Conservation (phyloP, 768 basidiomycete genomes). For the Leccinum fibrillosum region DNA sequence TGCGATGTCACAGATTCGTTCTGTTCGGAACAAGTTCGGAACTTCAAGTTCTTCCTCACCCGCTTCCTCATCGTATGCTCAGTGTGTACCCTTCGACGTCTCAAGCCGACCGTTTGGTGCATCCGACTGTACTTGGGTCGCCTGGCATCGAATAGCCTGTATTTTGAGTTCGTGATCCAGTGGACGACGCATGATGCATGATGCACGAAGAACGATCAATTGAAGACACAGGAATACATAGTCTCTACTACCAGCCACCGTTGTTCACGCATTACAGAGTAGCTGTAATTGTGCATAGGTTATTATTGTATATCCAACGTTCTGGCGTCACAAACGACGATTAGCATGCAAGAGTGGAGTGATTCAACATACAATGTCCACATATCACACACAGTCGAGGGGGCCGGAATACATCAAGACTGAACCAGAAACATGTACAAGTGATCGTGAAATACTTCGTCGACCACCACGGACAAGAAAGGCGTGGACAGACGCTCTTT, state of each 20-base stretch:
- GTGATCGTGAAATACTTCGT: not conserved
- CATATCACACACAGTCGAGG: not conserved
- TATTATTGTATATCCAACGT: conserved; percentile 1
- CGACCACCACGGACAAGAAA: not conserved
- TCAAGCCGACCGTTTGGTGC: too few relatives aligned
- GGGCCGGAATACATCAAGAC: not conserved
- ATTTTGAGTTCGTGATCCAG: too few relatives aligned
- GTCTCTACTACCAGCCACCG: not conserved
- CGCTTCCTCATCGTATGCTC: too few relatives aligned
- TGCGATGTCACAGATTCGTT: too few relatives aligned
- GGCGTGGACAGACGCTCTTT: not conserved
- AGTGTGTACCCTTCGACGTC: too few relatives aligned
- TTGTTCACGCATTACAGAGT: not conserved
- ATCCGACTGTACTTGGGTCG: too few relatives aligned
- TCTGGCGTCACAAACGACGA: not conserved
- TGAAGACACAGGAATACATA: too few relatives aligned
- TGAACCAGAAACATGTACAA: not conserved
- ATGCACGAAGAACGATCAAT: too few relatives aligned
- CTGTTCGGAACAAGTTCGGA: too few relatives aligned
- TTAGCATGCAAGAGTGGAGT: not conserved
- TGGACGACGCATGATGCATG: too few relatives aligned
- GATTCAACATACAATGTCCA: not conserved
- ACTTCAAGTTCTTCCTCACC: too few relatives aligned
- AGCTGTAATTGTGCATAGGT: not conserved
- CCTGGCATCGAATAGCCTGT: too few relatives aligned